Evolutionary conservation across 139 green algal genomes (phyloP).

Genomic region (Choricystis sp.): DNA sequence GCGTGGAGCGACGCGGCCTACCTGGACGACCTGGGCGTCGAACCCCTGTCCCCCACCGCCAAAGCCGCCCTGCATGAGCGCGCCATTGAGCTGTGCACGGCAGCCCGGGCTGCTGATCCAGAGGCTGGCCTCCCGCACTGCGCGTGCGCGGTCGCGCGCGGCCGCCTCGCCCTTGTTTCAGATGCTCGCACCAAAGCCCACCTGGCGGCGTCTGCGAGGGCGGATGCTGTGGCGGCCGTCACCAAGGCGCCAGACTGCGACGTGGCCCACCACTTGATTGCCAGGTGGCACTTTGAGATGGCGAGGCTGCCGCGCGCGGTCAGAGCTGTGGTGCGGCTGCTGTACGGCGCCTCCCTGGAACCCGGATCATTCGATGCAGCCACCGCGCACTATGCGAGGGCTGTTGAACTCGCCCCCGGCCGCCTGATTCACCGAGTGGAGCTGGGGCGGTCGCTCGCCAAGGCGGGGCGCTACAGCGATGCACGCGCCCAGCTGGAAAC

Average conservation of each 20-base stretch:
- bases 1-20: background rate
- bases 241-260: slow-evolving; percentile 33
- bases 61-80: background rate
- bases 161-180: slow-evolving; percentile 45
- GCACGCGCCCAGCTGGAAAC: slow-evolving; percentile 20
- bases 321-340: slow-evolving; percentile 33
- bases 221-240: slow-evolving; percentile 29
- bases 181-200: slow-evolving; percentile 54
- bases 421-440: slow-evolving; percentile 53
- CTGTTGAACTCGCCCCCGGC: slow-evolving; percentile 28
- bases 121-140: background rate
- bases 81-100: background rate
- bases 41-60: background rate
- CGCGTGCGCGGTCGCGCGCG: slow-evolving; percentile 19
- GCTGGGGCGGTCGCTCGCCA: slow-evolving; percentile 23
- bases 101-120: too few species aligned
- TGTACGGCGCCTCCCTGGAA: slow-evolving; percentile 35
- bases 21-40: background rate
- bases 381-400: slow-evolving; percentile 30
- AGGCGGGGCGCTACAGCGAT: slow-evolving; percentile 18
- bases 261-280: slow-evolving; percentile 63
- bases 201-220: slow-evolving; percentile 35
- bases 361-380: slow-evolving; percentile 37
- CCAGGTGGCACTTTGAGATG: slow-evolving; percentile 59
- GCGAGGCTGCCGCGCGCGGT: slow-evolving; percentile 38